These are phyloP conservation scores for Ceriops zippeliana DNA, from an alignment of 345 rosid genomes.

Conservation along the genomic window DNA sequence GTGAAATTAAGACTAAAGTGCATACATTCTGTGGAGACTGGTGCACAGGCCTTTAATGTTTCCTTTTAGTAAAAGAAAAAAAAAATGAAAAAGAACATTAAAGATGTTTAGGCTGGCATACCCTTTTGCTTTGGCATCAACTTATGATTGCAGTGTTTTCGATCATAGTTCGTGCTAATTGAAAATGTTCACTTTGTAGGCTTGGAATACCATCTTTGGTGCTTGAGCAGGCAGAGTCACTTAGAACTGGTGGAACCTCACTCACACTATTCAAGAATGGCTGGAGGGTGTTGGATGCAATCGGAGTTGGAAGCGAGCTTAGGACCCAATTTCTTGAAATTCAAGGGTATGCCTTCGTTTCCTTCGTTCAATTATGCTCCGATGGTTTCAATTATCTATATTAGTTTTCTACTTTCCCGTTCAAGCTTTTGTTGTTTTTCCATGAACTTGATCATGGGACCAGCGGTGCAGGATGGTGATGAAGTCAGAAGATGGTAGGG, in stretches of 20 bases:
- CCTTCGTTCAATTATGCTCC: not conserved
- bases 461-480: conserved; percentile 93
- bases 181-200: conserved; percentile 25
- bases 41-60: too few species aligned
- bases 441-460: conserved; percentile 49
- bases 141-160: too few species aligned
- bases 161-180: too few species aligned
- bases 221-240: conserved; percentile 86
- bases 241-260: conserved; percentile 82
- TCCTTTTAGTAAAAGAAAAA: too few species aligned
- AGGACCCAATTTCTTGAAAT: conserved; percentile 75
- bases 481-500: conserved; percentile 75
- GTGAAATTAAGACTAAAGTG: too few species aligned
- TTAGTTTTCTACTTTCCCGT: not conserved
- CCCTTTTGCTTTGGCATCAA: not conserved
- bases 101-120: too few species aligned
- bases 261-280: conserved; percentile 94
- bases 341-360: conserved; percentile 49
- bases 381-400: too few species aligned
- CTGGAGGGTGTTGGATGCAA: conserved; percentile 84
- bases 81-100: too few species aligned
- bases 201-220: conserved; percentile 72
- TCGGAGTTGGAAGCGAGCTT: conserved; percentile 73
- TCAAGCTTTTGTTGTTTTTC: conserved; percentile 5
- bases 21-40: too few species aligned